Evolutionary conservation across 805 yeast genomes (phyloP), one percentile per base, ranked within the genome.

Genomic region (Yueomyces sinensis): DNA sequence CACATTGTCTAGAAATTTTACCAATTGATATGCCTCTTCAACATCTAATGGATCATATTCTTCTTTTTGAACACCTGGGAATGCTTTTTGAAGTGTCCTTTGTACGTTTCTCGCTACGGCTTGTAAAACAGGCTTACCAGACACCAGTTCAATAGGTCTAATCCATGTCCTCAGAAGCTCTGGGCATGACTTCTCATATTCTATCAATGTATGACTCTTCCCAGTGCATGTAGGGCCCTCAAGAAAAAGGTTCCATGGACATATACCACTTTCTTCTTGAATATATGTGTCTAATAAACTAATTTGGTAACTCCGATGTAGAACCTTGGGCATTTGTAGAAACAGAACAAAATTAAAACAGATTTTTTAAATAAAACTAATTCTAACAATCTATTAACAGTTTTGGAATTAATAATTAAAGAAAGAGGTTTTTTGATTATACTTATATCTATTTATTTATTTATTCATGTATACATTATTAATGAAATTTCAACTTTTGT

Each of bases 51-150:
- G 48, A 37, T 56, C 59, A 13, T 37, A 37, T 22, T 41, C 41
- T 17, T 37, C 35, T 9, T 28, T 24, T 17, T 24, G 22, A 11
- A 39, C 20, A 9, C 39, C 38, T 1, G 51, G 49, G 24, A 38
- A 45, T n/a, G 31, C 13, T 1, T 28, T 29, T 27, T 32, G 36
- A 30, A 56, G 25, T 13, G 43, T 43, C 23, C 33, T 28, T 30
- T 52, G 53, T 9, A 49, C 36, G 5, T 37, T 36, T 32, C 55
- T 47, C 3, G 52, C 45, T 6, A 53, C 44, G 1, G 52, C 50
- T 36, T 51, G 57, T 34, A 54, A 34, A 9, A 54, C 38, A 3
- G 56, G 52, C 37, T 54, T 56, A 57, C 58, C 47, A 4, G 55
- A 41, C 6, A 56, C 57, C 20, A 50, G 35, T 32, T 53, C 59